phyloP scores from a whole-genome alignment of 2,329 filamentous ascomycete genomes.

The Pyrenophora graminea region DNA sequence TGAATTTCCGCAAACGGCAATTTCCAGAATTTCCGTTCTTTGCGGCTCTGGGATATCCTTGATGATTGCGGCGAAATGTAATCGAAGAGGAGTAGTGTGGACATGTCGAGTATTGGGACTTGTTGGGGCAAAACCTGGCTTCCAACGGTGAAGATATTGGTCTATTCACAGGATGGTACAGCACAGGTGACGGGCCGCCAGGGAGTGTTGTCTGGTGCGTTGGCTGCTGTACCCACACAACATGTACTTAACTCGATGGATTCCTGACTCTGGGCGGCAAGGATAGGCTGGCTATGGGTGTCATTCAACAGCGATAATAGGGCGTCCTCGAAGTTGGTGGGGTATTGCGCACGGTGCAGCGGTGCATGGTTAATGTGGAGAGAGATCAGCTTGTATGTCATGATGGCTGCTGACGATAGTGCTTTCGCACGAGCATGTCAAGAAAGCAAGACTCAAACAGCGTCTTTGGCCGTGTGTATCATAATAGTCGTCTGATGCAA shows the following conservation, averaged over 20 bases:
- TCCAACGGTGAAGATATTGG: conserved; percentile 22
- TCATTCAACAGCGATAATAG: conserved; percentile 26
- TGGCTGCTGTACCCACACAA: conserved; percentile 24
- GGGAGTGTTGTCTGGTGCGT: conserved; percentile 32
- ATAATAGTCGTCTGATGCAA: conserved; percentile 21
- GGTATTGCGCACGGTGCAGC: conserved; percentile 24
- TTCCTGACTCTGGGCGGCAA: conserved; percentile 35
- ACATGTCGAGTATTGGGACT: conserved; percentile 35
- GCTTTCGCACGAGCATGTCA: conserved; percentile 25
- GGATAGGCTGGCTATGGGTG: conserved; percentile 34
- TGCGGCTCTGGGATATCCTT: conserved; percentile 27
- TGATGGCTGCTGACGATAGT: conserved; percentile 25
- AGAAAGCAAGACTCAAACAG: conserved; percentile 10
- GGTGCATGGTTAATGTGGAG: conserved; percentile 21
- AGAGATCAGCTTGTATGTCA: conserved; percentile 28
- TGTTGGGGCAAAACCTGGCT: conserved; percentile 29
- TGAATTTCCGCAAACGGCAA: conserved; percentile 20
- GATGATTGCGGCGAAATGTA: conserved; percentile 19
- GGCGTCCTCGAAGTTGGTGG: conserved; percentile 28
- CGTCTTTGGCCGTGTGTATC: conserved; percentile 32
- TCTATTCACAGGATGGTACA: conserved; percentile 22
- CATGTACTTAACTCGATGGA: conserved; percentile 37
- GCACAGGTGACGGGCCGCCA: conserved; percentile 39
- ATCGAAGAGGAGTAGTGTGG: conserved; percentile 28
- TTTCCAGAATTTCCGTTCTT: conserved; percentile 26